These are phyloP conservation scores for Micromonas commoda DNA, from an alignment of 139 green algal genomes.

Conservation along the genomic window DNA sequence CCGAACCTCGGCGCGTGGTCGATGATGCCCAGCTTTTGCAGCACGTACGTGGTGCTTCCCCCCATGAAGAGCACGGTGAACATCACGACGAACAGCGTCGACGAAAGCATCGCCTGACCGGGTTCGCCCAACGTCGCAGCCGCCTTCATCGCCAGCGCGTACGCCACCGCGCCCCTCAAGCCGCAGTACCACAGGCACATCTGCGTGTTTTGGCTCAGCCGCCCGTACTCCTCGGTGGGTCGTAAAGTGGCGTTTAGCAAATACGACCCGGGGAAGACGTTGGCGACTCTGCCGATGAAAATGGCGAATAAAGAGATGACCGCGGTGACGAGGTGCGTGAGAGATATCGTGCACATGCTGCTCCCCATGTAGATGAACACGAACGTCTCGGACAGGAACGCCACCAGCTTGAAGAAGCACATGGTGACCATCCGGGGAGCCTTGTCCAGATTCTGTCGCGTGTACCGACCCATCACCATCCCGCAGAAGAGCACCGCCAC, in stretches of 20 bases:
- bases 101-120: constrained; percentile 18
- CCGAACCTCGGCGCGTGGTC: too few relatives aligned
- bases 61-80: constrained; percentile 34
- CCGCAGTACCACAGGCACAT: constrained; percentile 28
- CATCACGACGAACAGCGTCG: constrained; percentile 30
- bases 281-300: constrained; percentile 16
- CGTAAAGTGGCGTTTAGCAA: constrained; percentile 23
- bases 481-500: constrained; percentile 73
- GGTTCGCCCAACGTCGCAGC: background rate
- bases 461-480: constrained; percentile 71
- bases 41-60: constrained; percentile 19
- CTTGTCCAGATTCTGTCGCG: constrained; percentile 51
- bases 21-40: constrained; percentile 29
- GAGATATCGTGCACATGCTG: constrained; percentile 6
- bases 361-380: constrained; percentile 67
- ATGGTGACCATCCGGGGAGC: constrained; percentile 44
- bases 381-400: constrained; percentile 64
- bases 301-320: constrained; percentile 10
- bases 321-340: constrained; percentile 16
- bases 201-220: background rate
- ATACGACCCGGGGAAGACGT: constrained; percentile 22
- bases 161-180: constrained; percentile 40
- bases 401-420: constrained; percentile 51
- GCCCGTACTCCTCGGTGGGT: background rate
- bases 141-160: constrained; percentile 29